Conservation (phyloP, 2,329 filamentous ascomycete species). For the Diaporthe ampelina region DNA sequence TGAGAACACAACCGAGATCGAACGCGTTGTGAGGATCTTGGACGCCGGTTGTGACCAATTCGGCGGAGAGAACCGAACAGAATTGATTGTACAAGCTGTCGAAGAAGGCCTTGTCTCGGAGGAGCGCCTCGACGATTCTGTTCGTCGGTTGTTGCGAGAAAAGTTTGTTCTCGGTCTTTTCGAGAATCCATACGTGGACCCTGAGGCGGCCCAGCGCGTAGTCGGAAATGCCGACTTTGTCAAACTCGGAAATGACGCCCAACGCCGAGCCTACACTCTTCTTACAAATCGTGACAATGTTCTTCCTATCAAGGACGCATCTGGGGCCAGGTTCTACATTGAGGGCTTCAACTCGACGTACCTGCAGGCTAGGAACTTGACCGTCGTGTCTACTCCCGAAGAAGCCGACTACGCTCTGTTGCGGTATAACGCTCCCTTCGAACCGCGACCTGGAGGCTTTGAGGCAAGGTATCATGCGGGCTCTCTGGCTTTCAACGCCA, state of each 20-base stretch:
- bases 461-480: slow-evolving; percentile 6
- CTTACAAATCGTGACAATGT: slow-evolving; percentile 42
- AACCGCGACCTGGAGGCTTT: slow-evolving; percentile 11
- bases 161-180: slow-evolving; percentile 67
- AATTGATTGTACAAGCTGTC: slow-evolving; percentile 62
- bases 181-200: slow-evolving; percentile 64
- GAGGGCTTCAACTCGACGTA: slow-evolving; percentile 11
- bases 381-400: slow-evolving; percentile 3
- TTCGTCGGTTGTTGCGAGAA: slow-evolving; percentile 61
- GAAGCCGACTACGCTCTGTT: slow-evolving; percentile 22
- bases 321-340: slow-evolving; percentile 45
- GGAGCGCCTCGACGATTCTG: slow-evolving; percentile 59
- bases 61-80: slow-evolving; percentile 62
- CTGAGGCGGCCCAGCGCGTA: slow-evolving; percentile 54
- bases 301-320: slow-evolving; percentile 47
- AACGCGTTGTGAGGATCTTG: slow-evolving; percentile 59
- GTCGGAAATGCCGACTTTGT: slow-evolving; percentile 61
- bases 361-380: slow-evolving; percentile 14
- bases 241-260: slow-evolving; percentile 53
- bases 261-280: slow-evolving; percentile 47
- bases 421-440: slow-evolving; percentile 14
- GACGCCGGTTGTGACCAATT: slow-evolving; percentile 67
- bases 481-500: slow-evolving; percentile 7
- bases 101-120: slow-evolving; percentile 56
- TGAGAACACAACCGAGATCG: slow-evolving; percentile 57